Evolutionary conservation across 768 basidiomycete genomes (phyloP).

Genomic region (Gymnopilus dilepis): DNA sequence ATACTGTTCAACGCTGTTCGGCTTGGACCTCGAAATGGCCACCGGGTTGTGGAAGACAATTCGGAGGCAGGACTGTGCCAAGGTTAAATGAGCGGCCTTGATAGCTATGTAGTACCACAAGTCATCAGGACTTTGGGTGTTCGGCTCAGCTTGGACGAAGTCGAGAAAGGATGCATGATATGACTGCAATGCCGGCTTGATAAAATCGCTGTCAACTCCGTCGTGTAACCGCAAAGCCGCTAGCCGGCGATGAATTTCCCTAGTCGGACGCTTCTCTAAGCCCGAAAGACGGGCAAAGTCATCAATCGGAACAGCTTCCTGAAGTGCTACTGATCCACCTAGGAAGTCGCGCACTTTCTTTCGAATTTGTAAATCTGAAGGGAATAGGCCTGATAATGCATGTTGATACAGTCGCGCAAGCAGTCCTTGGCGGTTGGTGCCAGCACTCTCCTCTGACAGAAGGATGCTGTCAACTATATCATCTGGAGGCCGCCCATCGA

Average conservation of each 20-base stretch:
- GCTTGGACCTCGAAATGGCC: neutral
- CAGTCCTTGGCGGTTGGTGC: neutral
- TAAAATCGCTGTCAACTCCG: neutral
- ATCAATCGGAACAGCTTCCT: no score
- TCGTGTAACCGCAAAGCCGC: neutral
- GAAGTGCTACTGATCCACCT: no score
- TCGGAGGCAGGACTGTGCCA: no score
- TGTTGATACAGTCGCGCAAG: neutral
- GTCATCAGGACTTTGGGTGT: no score
- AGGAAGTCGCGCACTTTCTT: neutral
- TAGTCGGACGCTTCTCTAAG: no score
- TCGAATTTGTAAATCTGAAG: neutral
- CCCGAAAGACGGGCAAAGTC: neutral
- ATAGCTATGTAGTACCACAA: no score
- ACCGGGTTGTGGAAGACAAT: neutral
- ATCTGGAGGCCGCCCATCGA: neutral
- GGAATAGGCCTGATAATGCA: neutral
- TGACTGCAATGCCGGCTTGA: neutral
- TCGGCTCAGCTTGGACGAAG: neutral
- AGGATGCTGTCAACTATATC: slow-evolving; percentile 2
- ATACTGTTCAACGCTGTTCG: neutral
- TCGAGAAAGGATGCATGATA: neutral
- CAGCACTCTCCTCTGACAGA: neutral
- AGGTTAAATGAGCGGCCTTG: no score
- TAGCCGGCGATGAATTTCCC: slow-evolving; percentile 1